Percentiles rank a stretch among this genome's conserved stretches.
Conservation (phyloP, 2,329 filamentous ascomycete genomes). For the Fusarium liriodendri region DNA sequence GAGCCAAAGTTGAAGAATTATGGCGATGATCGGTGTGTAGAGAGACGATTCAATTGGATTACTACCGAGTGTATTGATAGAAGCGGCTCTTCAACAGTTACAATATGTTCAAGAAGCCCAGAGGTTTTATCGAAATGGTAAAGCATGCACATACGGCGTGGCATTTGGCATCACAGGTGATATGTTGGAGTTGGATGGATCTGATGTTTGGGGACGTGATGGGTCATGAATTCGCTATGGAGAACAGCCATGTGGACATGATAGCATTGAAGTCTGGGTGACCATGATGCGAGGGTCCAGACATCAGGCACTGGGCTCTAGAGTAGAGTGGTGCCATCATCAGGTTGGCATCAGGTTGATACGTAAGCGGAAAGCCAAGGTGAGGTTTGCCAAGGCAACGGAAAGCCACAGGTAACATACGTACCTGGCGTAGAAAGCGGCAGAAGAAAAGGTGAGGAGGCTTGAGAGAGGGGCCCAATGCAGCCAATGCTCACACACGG, state of each 20-base stretch:
- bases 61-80: background rate
- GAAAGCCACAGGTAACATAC: constrained; percentile 11
- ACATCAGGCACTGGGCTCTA: constrained; percentile 4
- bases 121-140: background rate
- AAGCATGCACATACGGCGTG: background rate
- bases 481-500: constrained; percentile 19
- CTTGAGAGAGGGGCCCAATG: constrained; percentile 11
- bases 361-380: background rate
- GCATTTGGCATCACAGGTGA: background rate
- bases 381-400: constrained; percentile 24
- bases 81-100: background rate
- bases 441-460: constrained; percentile 12
- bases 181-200: background rate
- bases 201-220: background rate
- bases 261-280: background rate
- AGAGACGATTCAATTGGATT: background rate
- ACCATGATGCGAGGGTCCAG: background rate
- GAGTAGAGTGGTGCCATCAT: background rate
- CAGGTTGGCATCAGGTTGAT: background rate
- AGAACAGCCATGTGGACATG: background rate
- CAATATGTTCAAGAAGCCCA: background rate
- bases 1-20: background rate
- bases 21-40: background rate
- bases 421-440: constrained; percentile 24
- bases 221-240: background rate